phyloP scores from a whole-genome alignment of 257 asterid genomes.

The Solanum ossicruentum region DNA sequence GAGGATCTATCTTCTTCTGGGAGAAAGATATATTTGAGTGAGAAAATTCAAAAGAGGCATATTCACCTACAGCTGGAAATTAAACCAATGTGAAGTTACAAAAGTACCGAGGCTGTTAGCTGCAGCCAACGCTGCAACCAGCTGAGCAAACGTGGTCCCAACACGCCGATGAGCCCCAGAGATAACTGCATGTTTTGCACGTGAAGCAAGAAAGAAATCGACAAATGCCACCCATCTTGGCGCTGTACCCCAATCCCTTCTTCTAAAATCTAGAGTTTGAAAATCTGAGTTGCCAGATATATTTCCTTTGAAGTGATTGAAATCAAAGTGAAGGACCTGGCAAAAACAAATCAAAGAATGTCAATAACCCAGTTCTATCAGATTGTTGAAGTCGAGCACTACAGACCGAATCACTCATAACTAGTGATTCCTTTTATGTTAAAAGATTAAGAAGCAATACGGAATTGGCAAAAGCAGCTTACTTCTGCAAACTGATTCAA shows the following conservation, averaged over 20 bases:
- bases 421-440: neutral
- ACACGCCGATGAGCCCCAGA: slow-evolving; percentile 95
- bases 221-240: slow-evolving; percentile 99
- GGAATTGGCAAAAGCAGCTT: slow-evolving; percentile 3
- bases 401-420: neutral
- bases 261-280: slow-evolving; percentile 36
- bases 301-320: slow-evolving; percentile 44
- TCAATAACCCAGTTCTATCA: neutral
- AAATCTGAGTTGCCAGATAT: slow-evolving; percentile 21
- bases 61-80: neutral
- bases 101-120: slow-evolving; percentile 56
- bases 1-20: slow-evolving; percentile 42
- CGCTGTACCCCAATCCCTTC: slow-evolving; percentile 93
- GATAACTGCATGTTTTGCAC: slow-evolving; percentile 63
- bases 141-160: slow-evolving; percentile 85
- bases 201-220: slow-evolving; percentile 91
- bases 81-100: neutral
- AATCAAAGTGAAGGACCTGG: slow-evolving; percentile 81
- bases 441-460: neutral
- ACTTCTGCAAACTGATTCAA: slow-evolving; percentile 68
- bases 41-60: neutral
- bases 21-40: neutral
- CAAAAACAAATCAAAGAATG: slow-evolving; percentile 3
- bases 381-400: neutral
- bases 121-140: slow-evolving; percentile 88